Base-by-base conservation (phyloP, 495 filamentous ascomycete genomes). In the Recurvomyces mirabilis region DNA sequence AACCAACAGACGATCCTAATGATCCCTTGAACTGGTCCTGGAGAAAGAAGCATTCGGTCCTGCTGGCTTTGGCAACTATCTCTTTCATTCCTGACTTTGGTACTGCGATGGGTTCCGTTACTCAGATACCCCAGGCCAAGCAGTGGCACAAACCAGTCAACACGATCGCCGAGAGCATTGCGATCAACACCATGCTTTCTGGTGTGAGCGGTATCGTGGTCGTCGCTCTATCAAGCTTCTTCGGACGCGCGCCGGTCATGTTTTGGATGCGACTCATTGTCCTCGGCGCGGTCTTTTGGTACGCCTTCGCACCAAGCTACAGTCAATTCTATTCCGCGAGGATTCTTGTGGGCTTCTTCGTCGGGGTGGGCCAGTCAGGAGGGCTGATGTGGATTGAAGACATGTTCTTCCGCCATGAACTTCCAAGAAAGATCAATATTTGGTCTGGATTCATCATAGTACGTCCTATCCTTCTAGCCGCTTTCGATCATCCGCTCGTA, bases 391-490 rank as follows among this genome's bases (percentile, higher is more conserved):
- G 71, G 53, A 71, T 80, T 52, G 74, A 46, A 33, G 77, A 80
- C 60, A 65, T 78, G 38, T 81, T 78, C 61, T 81, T 75, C 65
- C 70, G 78, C 59, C 75, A 80, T 46, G 74, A 79, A n/a, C n/a
- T n/a, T n/a, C n/a, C n/a, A n/a, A n/a, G n/a, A n/a, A n/a, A n/a
- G n/a, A n/a, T n/a, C n/a, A n/a, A n/a, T n/a, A n/a, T n/a, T n/a
- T n/a, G n/a, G n/a, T n/a, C n/a, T n/a, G n/a, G n/a, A n/a, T n/a
- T n/a, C n/a, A n/a, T n/a, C n/a, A n/a, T n/a, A n/a, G n/a, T n/a
- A n/a, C n/a, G n/a, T n/a, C n/a, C n/a, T n/a, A n/a, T n/a, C n/a
- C n/a, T n/a, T n/a, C n/a, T n/a, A n/a, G n/a, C n/a, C n/a, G n/a
- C n/a, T n/a, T n/a, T n/a, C n/a, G n/a, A n/a, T n/a, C n/a, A n/a